Percentiles rank a stretch among this genome's conserved stretches.
Conservation (phyloP, 2,329 filamentous ascomycete species). For the Aureobasidium namibiae region DNA sequence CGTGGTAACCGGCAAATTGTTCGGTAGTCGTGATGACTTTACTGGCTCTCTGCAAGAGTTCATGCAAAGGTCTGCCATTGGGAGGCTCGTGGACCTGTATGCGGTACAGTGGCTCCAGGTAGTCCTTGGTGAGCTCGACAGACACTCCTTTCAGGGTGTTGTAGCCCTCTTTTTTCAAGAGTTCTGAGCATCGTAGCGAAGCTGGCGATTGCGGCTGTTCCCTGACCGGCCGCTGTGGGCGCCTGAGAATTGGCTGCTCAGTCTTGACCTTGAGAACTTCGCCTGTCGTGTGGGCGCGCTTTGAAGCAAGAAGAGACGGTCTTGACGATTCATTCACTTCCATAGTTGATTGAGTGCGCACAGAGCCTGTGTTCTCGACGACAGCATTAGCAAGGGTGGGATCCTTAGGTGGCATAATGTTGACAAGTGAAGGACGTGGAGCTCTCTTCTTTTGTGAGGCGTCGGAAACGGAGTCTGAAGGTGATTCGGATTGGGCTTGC, state of each 20-base stretch:
- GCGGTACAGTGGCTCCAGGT: conserved; percentile 54
- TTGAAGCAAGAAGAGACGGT: not conserved
- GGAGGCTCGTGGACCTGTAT: conserved; percentile 50
- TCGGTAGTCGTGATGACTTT: conserved; percentile 86
- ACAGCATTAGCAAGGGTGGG: conserved; percentile 1
- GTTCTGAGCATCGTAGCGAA: not conserved
- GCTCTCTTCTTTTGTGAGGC: not conserved
- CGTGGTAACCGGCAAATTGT: conserved; percentile 71
- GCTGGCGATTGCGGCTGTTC: not conserved
- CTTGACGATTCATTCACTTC: conserved; percentile 56
- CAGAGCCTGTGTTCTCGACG: conserved; percentile 49
- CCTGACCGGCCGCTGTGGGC: not conserved
- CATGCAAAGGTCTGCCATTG: conserved; percentile 51
- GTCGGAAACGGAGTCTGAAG: not conserved
- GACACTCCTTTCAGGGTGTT: conserved; percentile 38
- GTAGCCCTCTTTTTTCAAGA: conserved; percentile 28
- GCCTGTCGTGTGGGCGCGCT: not conserved
- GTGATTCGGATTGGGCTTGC: not conserved
- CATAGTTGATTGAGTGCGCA: conserved; percentile 63
- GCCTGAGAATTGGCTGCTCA: not conserved
- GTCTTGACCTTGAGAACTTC: not conserved
- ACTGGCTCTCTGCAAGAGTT: conserved; percentile 71
- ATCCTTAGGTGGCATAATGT: not conserved
- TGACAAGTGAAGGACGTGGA: not conserved
- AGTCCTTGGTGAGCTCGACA: conserved; percentile 45